Base-by-base conservation (phyloP, 2,329 filamentous ascomycete species). In the Zopfia rhizophila region DNA sequence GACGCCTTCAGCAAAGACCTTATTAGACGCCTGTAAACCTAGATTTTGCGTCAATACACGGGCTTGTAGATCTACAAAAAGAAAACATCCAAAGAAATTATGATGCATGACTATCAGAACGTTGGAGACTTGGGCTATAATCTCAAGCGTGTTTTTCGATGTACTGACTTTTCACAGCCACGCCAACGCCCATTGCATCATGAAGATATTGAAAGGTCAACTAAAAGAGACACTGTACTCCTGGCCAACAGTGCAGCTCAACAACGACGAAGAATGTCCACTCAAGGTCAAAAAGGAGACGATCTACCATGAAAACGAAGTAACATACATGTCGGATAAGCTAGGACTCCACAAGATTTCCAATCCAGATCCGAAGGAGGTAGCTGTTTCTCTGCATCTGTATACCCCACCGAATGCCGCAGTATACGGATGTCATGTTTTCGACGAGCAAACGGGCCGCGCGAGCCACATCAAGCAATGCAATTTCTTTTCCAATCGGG, bases 391-490 rank as follows among this genome's bases (percentile, higher is more conserved):
- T 45, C 75, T 97, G 54, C 92, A 97, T 74, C 74, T 95, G 49
- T 94, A 94, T 67, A 93, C 90, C 11, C 92, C 92, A 24, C 92
- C 92, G 3, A 95, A 96, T 63, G 91, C 93, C 25, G 90, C 90
- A 25, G 88, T 83, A 48, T 83, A 84, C 49, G 92, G 92, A 17
- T 96, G 90, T 71, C 82, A 90, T 63, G 84, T 93, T 65, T 97
- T 93, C 70, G 83, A 93, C 62, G 82, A 86, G 54, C 79, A 79
- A 58, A 95, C 90, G 3, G 89, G 92, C 1, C 49, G 51, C 7
- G 48, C 61, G 3, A 57, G 31, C 1, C 66, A 69, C 36, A 55
- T 64, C 32, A 56, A 58, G 4, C 56, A 60, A 28, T 69, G 66
- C 38, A 58, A 60, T 4, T 54, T 67, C 17, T 72, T 60, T 40